Conservation (phyloP, 148 eudicot genomes). For the Camellia japonica region DNA sequence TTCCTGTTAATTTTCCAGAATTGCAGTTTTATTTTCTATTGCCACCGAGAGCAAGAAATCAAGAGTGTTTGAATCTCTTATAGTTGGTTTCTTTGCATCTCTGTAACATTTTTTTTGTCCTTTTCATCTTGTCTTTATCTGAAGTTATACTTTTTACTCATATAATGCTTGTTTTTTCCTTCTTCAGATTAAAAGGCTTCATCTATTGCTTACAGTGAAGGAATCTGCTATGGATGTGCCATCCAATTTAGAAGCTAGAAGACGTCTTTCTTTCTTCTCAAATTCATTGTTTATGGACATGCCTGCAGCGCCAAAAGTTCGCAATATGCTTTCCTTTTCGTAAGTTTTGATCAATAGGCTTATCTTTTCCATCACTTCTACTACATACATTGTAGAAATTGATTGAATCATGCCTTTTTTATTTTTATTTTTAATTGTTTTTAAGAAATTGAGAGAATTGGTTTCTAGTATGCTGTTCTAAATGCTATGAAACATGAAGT, state of each 20-base stretch:
- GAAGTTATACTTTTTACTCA: neutral
- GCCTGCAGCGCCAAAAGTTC: constrained; percentile 71
- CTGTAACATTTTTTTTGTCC: neutral
- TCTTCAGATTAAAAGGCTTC: constrained; percentile 55
- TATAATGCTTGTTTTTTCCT: neutral
- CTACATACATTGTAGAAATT: neutral
- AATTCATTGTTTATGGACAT: constrained; percentile 78
- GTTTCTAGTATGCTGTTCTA: neutral
- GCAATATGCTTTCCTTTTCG: constrained; percentile 75
- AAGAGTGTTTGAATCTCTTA: neutral
- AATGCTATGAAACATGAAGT: neutral
- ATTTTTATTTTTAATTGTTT: neutral
- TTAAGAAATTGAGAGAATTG: neutral
- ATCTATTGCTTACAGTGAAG: constrained; percentile 60
- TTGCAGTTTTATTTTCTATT: neutral
- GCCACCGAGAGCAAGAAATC: neutral
- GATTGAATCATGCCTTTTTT: neutral
- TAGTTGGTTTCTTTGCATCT: neutral
- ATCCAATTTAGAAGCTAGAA: constrained; percentile 64
- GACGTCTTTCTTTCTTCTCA: constrained; percentile 69
- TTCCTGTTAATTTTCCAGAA: neutral
- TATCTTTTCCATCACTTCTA: neutral
- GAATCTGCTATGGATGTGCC: constrained; percentile 79
- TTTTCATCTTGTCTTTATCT: neutral
- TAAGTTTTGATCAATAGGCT: constrained; percentile 25